phyloP scores from a whole-genome alignment of 257 asterid genomes.

The Penstemon barbatus region DNA sequence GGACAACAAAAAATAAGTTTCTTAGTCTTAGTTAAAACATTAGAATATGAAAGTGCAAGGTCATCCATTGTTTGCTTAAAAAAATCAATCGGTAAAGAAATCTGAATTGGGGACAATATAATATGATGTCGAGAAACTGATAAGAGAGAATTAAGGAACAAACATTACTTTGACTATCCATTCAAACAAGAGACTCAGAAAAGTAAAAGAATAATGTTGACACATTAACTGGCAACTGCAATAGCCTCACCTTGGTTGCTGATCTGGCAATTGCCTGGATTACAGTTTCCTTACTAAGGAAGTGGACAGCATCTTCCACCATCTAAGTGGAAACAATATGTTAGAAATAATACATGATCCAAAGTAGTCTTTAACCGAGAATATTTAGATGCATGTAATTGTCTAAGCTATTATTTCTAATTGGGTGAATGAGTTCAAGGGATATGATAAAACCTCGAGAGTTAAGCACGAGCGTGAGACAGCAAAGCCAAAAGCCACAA shows the following conservation, averaged over 20 bases:
- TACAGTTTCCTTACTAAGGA: slow-evolving; percentile 90
- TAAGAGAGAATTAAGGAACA: background rate
- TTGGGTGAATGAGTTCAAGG: slow-evolving; percentile 20
- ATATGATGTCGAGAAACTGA: slow-evolving; percentile 3
- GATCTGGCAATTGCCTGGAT: slow-evolving; percentile 95
- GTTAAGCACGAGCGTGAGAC: slow-evolving; percentile 98
- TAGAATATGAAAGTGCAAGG: background rate
- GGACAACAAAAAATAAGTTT: no score
- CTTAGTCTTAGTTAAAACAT: background rate
- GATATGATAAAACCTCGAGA: slow-evolving; percentile 69
- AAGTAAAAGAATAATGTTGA: background rate
- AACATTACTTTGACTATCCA: background rate
- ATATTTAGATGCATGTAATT: background rate
- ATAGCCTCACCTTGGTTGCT: slow-evolving; percentile 79
- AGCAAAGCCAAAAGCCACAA: slow-evolving; percentile 97
- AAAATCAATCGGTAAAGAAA: slow-evolving; percentile 7
- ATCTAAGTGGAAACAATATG: slow-evolving; percentile 46
- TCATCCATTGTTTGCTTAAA: background rate
- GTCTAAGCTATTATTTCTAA: background rate
- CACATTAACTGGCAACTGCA: slow-evolving; percentile 3
- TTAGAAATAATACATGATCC: slow-evolving; percentile 24
- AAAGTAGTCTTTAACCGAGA: slow-evolving; percentile 21
- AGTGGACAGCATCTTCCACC: slow-evolving; percentile 99
- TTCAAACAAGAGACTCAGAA: slow-evolving; percentile 3
- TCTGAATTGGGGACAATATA: background rate